Evolutionary conservation across 2,329 filamentous ascomycete species (phyloP), one percentile per base, ranked within the genome.

Genomic region (Hortaea sp.): DNA sequence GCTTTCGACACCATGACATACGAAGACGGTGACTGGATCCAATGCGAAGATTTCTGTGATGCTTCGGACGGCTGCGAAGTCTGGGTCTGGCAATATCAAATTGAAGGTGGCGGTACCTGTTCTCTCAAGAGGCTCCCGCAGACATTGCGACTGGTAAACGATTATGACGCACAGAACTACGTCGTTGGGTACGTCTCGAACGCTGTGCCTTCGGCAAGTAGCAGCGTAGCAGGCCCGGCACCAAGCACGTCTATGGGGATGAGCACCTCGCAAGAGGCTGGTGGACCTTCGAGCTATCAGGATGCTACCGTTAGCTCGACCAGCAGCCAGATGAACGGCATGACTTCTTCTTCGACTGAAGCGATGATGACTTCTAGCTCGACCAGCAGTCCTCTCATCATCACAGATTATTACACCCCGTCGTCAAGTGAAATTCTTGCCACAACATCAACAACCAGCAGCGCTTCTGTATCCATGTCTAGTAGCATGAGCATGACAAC

Each of bases 21-120:
- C 38, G 6, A 7, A 1, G n/a, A 28, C 11, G 48, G 48, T 20
- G 37, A 49, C 41, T 49, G 30, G 44, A 43, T 41, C 10, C 44
- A 47, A 39, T 49, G 48, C 29, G 29, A 37, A 11, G 28, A 5
- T 7, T 34, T 27, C 29, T 49, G 48, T 40, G 44, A 43, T 31
- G 10, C 7, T n/a, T 7, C 20, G 7, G n/a, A 11, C 12, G 9
- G 9, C 7, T 49, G 48, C 30, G 41, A 11, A 13, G 44, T 42
- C 7, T 49, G 44, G 44, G 39, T 43, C 5, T 49, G 48, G 48
- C 37, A n/a, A 5, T 7, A 27, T 7, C 13, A 38, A 6, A 39
- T 11, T 3, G 29, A 30, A 6, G 3, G 3, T 9, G 44, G 47
- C 20, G 43, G 47, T 12, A 29, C 37, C n/a, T 49, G 48, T 39